phyloP scores from a whole-genome alignment of 1,284 basidiomycete genomes.

The Sporisorium iseilematis-ciliati region DNA sequence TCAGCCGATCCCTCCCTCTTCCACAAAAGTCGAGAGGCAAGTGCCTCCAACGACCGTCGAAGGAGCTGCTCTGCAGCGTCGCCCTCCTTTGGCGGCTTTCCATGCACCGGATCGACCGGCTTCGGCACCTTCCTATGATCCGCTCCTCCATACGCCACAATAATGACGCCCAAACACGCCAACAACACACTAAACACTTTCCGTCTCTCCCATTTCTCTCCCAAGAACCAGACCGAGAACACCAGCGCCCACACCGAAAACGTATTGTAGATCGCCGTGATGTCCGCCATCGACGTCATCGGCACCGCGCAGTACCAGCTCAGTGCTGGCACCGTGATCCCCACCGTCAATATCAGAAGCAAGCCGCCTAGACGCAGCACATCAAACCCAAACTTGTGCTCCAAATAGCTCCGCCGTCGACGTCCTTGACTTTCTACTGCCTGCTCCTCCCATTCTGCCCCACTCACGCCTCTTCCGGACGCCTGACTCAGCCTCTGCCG shows the following conservation, averaged over 20 bases:
- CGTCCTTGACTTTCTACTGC: conserved; percentile 18
- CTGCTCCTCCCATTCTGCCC: not conserved
- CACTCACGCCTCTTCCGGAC: conserved; percentile 26
- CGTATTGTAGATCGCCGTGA: conserved; percentile 69
- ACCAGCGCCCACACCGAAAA: conserved; percentile 69
- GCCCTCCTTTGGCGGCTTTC: conserved; percentile 31
- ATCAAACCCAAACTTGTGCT: conserved; percentile 46
- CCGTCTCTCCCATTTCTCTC: conserved; percentile 62
- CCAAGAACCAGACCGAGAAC: conserved; percentile 66
- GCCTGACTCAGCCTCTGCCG: conserved; percentile 43
- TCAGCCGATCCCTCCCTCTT: conserved; percentile 8
- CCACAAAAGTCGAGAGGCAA: not conserved
- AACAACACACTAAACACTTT: conserved; percentile 65
- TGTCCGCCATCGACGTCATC: conserved; percentile 68
- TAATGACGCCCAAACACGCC: conserved; percentile 61
- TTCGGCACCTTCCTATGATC: conserved; percentile 55
- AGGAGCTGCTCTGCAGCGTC: conserved; percentile 23
- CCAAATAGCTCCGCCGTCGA: conserved; percentile 17
- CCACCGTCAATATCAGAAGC: conserved; percentile 57
- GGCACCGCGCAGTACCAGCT: conserved; percentile 69
- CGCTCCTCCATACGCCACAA: conserved; percentile 66
- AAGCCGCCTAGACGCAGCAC: conserved; percentile 43
- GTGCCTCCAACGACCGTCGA: conserved; percentile 5
- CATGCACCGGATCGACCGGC: conserved; percentile 51
- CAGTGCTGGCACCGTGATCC: conserved; percentile 64